Percentiles rank a stretch among this genome's conserved stretches.
Evolutionary conservation across 768 basidiomycete genomes (phyloP).

Genomic region (Lactifluus echinatus): DNA sequence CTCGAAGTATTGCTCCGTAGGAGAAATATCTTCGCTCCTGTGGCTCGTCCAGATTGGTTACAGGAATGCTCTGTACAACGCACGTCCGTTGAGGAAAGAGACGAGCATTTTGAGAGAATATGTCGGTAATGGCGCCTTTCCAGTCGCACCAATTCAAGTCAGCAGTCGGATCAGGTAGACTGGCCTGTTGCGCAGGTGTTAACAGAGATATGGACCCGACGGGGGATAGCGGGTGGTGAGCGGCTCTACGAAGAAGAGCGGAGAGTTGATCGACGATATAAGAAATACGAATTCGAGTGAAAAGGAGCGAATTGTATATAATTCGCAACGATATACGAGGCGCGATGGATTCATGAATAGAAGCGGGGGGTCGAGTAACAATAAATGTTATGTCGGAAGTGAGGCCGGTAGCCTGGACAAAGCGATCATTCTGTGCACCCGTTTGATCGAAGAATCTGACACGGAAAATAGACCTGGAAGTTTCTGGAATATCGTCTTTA

Average conservation of each 20-base stretch:
- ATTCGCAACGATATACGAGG: conserved; percentile 74
- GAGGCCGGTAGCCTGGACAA: conserved; percentile 69
- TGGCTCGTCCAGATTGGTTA: conserved; percentile 28
- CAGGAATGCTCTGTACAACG: conserved; percentile 70
- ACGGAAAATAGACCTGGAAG: conserved; percentile 63
- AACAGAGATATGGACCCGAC: conserved; percentile 77
- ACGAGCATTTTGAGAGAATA: conserved; percentile 84
- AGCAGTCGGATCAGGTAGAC: conserved; percentile 75
- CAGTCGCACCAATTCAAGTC: conserved; percentile 96
- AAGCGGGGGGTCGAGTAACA: conserved; percentile 62
- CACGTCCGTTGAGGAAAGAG: conserved; percentile 76
- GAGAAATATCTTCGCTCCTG: conserved; percentile 58
- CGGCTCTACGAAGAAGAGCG: conserved; percentile 61
- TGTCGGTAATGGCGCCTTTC: conserved; percentile 93
- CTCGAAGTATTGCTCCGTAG: conserved; percentile 73
- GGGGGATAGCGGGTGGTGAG: conserved; percentile 54
- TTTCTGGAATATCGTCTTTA: conserved; percentile 51
- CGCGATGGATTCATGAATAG: conserved; percentile 60
- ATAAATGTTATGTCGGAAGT: conserved; percentile 93
- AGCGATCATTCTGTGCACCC: conserved; percentile 60
- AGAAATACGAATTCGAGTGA: conserved; percentile 68
- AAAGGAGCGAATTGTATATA: conserved; percentile 91
- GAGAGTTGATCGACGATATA: conserved; percentile 82
- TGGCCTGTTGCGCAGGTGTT: conserved; percentile 56
- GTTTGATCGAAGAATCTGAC: conserved; percentile 97